Conservation (phyloP, 106 monocot species). For the Phalaenopsis aphrodite region DNA sequence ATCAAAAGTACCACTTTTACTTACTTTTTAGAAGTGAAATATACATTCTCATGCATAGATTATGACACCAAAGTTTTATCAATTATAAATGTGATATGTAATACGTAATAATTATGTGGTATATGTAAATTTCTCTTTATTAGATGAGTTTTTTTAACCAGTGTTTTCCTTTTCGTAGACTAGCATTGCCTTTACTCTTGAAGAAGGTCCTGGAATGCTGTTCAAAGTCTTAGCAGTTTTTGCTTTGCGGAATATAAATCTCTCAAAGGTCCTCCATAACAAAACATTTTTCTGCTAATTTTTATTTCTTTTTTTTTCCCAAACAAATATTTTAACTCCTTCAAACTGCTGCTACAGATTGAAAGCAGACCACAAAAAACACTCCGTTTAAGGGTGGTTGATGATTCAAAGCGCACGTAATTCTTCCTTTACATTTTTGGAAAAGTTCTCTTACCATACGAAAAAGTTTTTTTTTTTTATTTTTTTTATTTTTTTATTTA, state of each 20-base stretch:
- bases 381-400: constrained; percentile 61
- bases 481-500: neutral
- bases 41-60: too few relatives aligned
- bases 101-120: too few relatives aligned
- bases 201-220: constrained; percentile 73
- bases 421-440: too few relatives aligned
- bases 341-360: constrained; percentile 32
- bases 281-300: neutral
- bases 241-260: constrained; percentile 52
- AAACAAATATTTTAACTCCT: neutral
- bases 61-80: too few relatives aligned
- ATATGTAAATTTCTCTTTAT: too few relatives aligned
- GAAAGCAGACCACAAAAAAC: constrained; percentile 75
- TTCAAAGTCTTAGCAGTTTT: constrained; percentile 75
- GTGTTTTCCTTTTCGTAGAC: constrained; percentile 24
- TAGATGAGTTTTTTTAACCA: too few relatives aligned
- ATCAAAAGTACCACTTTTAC: too few relatives aligned
- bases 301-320: neutral
- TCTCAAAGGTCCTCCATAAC: constrained; percentile 44
- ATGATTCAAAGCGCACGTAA: constrained; percentile 45
- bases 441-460: too few relatives aligned
- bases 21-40: too few relatives aligned
- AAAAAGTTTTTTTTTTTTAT: too few relatives aligned
- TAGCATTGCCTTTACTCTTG: constrained; percentile 76
- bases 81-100: too few relatives aligned